Base-by-base conservation (phyloP, 805 yeast genomes). In the Barnettozyma populi region DNA sequence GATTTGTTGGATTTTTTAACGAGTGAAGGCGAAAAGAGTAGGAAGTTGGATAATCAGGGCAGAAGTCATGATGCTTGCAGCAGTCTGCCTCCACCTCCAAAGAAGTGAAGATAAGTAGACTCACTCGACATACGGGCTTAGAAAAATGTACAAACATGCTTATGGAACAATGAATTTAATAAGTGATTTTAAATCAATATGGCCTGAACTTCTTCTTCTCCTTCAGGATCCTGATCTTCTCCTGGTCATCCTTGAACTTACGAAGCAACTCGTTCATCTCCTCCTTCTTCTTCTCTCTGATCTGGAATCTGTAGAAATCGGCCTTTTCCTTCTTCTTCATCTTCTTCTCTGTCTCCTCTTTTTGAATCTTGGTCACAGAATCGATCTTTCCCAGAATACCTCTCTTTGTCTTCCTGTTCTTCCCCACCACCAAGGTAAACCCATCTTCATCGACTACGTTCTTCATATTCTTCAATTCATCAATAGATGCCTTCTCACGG, bases 291-390 rank as follows among this genome's bases (percentile, higher is more conserved):
- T 80, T 78, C 65, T 94, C 96, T 67, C 99, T 82, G 56, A 94
- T 79, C 71, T 94, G 99, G 79, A 90, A 94, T 59, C 96, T 76
- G 73, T 94, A 94, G 73, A 94, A 94, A 68, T 95, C 98, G 55
- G 78, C 75, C 72, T 90, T 88, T 59, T 87, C 90, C 62, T 82
- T 82, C 66, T 76, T 80, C 66, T 84, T 81, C 69, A 76, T 72
- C 65, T 78, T 84, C 45, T 72, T 68, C 50, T 69, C 55, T 27
- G 46, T 57, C 35, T 46, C 55, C 38, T 51, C 47, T 57, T 59
- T 59, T 46, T 57, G 53, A 61, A 70, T 66, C 31, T 69, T 67
- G 23, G 68, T 65, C 4, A 75, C 70, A 27, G 62, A 55, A 53
- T 70, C 67, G 49, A 70, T 76, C 59, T 78, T 74, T 38, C 86